These are phyloP conservation scores for Hemileccinum impolitum DNA, from an alignment of 768 basidiomycete genomes.

Conservation along the genomic window DNA sequence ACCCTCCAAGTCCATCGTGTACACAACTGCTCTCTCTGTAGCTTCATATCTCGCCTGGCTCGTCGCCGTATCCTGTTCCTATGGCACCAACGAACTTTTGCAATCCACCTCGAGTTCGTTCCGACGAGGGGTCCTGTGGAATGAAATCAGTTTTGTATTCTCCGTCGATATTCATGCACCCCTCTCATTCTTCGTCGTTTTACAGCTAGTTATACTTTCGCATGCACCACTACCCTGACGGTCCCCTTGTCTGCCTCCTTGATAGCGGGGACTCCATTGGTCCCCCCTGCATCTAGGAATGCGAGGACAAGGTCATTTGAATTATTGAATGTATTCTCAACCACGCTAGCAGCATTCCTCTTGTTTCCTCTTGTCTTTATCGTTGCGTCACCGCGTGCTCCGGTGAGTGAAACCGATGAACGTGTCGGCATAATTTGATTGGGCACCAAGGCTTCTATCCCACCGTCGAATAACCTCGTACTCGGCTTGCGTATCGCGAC, in stretches of 20 bases:
- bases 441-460: conserved; percentile 5
- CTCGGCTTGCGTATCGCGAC: conserved; percentile 46
- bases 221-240: conserved; percentile 63
- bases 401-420: conserved; percentile 35
- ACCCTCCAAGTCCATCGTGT: conserved; percentile 50
- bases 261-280: conserved; percentile 33
- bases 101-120: conserved; percentile 34
- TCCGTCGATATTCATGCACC: background rate
- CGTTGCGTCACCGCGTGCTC: conserved; percentile 40
- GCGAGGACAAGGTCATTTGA: conserved; percentile 55
- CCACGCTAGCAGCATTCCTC: conserved; percentile 45
- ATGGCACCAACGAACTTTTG: conserved; percentile 44
- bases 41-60: conserved; percentile 62
- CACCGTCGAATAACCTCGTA: conserved; percentile 6
- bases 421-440: conserved; percentile 17
- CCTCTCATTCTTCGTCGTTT: conserved; percentile 2
- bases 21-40: conserved; percentile 57
- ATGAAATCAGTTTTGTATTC: conserved; percentile 54
- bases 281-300: conserved; percentile 34
- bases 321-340: conserved; percentile 49
- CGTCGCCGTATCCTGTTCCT: conserved; percentile 47
- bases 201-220: conserved; percentile 56
- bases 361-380: conserved; percentile 59
- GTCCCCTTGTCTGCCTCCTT: conserved; percentile 63
- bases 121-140: conserved; percentile 53